Base-by-base conservation (phyloP, 2,329 filamentous ascomycete genomes). In the Cryphonectria japonica region DNA sequence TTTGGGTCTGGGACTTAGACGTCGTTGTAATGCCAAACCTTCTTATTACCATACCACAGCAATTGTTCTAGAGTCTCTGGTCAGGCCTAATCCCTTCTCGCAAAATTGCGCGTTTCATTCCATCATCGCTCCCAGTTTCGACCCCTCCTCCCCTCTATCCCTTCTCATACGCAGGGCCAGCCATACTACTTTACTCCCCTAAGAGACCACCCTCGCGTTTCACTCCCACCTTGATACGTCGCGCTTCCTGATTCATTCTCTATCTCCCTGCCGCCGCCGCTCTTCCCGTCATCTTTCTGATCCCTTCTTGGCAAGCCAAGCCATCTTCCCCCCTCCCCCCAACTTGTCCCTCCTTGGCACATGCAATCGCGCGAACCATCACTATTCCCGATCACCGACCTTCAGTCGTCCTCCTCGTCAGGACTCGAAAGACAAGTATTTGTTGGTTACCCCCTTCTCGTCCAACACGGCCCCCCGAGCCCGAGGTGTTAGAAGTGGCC, bases 331-430 rank as follows among this genome's bases (percentile, higher is more conserved):
- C 37, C 37, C 37, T 52, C 2, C 46, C 46, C 61, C 71, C 73
- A 74, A 73, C 74, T 71, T 71, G 71, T 73, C 73, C 66, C 72
- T 76, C 76, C 77, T 78, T 78, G 77, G 77, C 77, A 78, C 75
- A 77, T 78, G 77, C 77, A 77, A 76, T 71, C 72, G 72, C 70
- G 69, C 66, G 59, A 41, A 41, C 54, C 57, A 34, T 52, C 54
- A n/a, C 16, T 16, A 39, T 59, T 4, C 29, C 59, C 57, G 57
- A 68, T 46, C 52, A 68, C 59, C 34, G 43, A 46, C 54, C 29
- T 26, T 50, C 66, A 26, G 9, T 37, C 13, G 19, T 62, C 54
- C 73, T 59, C 50, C 19, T n/a, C 41, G 29, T 43, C 57, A 60
- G 37, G 37, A 11, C 29, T 50, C 37, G 50, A 41, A 41, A 73